Evolutionary conservation across 352 stramenopile genomes (phyloP), one percentile per base, ranked within the genome.

Genomic region (Pythium sp.): DNA sequence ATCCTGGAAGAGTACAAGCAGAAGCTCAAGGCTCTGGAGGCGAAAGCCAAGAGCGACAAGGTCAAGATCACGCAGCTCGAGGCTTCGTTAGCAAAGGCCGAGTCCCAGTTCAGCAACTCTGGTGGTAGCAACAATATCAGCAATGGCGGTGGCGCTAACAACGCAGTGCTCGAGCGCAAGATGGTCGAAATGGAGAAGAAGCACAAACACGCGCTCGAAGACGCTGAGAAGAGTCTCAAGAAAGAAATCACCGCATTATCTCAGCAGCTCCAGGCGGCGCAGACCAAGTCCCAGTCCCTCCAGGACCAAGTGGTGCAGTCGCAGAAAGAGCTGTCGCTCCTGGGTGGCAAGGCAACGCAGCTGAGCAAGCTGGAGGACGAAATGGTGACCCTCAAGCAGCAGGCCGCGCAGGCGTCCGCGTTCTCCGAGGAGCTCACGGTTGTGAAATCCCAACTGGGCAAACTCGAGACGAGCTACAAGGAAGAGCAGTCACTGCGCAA

Each of bases 401-500:
- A 91, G 62, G 82, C 84, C 0, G 75, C 78, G 0, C 68, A 87
- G n/a, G 82, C 83, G 1, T 70, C 76, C 5, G 49, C 76, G n/a
- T 74, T 94, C n/a, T 67, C 68, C 1, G 70, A 70, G 9, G 83
- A 91, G 30, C 72, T 95, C 7, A 64, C 60, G 5, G 61, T 63
- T 24, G 68, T 73, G 5, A 77, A 78, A 53, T 26, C 65, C 6
- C 66, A 86, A 61, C 72, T 81, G 22, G 60, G 54, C 22, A 88
- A 84, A 28, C 78, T 95, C 24, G 86, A 94, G 55, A 73, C 70
- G 36, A 92, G 84, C 66, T 97, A 97, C 74, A 86, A 82, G 24
- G 89, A 97, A 63, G 91, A 98, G 68, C 87, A 97, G 69, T 69
- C 80, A 26, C 79, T 98, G 64, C 87, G 93, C 24, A 98, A 98